Conservation (phyloP, 1,139 yeast species). For the Lodderomyces orthopsilosis region DNA sequence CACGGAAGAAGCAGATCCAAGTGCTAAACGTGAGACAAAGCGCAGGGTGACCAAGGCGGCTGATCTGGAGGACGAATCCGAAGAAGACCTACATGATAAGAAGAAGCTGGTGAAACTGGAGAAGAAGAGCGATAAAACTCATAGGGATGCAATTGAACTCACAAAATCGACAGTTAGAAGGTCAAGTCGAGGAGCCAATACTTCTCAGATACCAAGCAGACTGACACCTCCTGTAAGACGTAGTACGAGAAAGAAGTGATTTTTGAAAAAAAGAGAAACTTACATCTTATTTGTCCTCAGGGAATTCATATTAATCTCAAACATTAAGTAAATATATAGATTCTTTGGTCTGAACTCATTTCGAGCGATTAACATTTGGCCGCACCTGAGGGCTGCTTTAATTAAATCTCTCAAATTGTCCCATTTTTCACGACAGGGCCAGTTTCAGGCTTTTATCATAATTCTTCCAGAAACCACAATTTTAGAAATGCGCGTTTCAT, state of each 20-base stretch:
- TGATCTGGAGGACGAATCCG: conserved; percentile 6
- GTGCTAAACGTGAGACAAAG: conserved; percentile 6
- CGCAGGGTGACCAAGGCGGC: background rate
- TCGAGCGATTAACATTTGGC: too few species aligned
- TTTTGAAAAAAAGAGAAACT: background rate
- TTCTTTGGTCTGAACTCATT: too few species aligned
- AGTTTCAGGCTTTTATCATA: background rate
- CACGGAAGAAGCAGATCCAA: conserved; percentile 11
- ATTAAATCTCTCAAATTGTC: background rate
- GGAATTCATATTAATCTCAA: too few species aligned
- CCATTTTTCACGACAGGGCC: background rate
- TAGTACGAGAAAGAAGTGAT: conserved; percentile 25
- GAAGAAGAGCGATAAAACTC: conserved; percentile 8
- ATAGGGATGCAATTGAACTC: conserved; percentile 7
- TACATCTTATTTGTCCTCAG: too few species aligned
- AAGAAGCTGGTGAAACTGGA: conserved; percentile 12
- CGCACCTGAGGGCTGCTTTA: too few species aligned
- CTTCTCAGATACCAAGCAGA: conserved; percentile 11
- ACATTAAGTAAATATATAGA: too few species aligned
- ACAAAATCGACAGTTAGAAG: conserved; percentile 20
- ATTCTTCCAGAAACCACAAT: background rate
- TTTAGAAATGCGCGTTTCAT: background rate
- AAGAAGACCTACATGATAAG: conserved; percentile 10
- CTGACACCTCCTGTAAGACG: conserved; percentile 22
- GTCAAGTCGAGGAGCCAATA: conserved; percentile 20